Percentiles rank a stretch among this genome's conserved stretches.
Conservation (phyloP, 768 basidiomycete species). For the Pulveroboletus ravenelii region DNA sequence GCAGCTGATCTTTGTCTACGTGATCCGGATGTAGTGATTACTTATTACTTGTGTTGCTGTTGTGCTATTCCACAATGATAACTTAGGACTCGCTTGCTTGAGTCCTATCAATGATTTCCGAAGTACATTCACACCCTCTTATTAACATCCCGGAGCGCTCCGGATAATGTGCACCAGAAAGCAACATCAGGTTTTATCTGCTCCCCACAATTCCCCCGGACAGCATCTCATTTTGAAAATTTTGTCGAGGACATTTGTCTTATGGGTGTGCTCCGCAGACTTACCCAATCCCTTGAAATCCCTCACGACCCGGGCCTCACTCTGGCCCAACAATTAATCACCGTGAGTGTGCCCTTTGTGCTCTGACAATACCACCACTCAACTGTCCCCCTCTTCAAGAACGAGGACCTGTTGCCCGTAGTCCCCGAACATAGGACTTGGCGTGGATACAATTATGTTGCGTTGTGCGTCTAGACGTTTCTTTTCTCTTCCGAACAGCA, state of each 20-base stretch:
- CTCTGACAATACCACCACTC: neutral
- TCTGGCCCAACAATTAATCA: conserved; percentile 53
- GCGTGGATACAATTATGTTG: conserved; percentile 59
- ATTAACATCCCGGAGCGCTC: neutral
- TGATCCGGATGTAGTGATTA: neutral
- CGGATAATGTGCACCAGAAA: conserved; percentile 4
- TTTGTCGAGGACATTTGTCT: neutral
- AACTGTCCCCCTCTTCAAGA: conserved; percentile 35
- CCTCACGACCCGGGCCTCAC: conserved; percentile 49
- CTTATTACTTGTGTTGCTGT: neutral
- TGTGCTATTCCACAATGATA: neutral
- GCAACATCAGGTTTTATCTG: neutral
- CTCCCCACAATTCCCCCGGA: neutral
- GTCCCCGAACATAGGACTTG: conserved; percentile 59
- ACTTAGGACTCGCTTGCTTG: neutral
- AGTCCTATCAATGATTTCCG: neutral
- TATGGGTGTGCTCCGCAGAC: conserved; percentile 25
- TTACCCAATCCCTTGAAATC: conserved; percentile 42
- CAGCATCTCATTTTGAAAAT: neutral
- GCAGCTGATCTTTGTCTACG: neutral
- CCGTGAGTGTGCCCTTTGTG: conserved; percentile 34
- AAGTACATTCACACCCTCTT: neutral
- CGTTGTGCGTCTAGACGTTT: conserved; percentile 43
- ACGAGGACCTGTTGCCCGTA: conserved; percentile 71
- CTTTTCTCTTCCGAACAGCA: neutral